phyloP scores from a whole-genome alignment of 2,329 filamentous ascomycete species.

The Cladophialophora immunda region DNA sequence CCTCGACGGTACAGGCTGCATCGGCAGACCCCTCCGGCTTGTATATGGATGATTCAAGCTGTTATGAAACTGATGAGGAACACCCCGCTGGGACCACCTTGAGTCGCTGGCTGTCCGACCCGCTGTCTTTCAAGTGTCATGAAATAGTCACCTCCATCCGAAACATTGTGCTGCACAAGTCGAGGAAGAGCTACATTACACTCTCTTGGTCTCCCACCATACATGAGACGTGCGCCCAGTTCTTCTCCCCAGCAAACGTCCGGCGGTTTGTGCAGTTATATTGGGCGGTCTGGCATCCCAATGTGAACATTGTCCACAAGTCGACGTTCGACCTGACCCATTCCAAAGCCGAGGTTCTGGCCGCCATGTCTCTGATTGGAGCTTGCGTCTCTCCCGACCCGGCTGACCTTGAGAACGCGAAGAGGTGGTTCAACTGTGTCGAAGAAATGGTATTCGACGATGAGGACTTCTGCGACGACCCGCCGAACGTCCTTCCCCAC shows the following conservation, averaged over 20 bases:
- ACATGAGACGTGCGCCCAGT: slow-evolving; percentile 38
- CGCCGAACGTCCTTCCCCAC: slow-evolving; percentile 29
- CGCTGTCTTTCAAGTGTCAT: slow-evolving; percentile 48
- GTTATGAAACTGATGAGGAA: neutral
- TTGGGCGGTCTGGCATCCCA: slow-evolving; percentile 51
- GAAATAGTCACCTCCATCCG: slow-evolving; percentile 48
- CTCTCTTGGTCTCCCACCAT: slow-evolving; percentile 47
- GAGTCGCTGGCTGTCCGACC: slow-evolving; percentile 43
- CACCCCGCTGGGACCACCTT: slow-evolving; percentile 1
- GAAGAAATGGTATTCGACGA: slow-evolving; percentile 51
- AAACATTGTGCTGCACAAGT: slow-evolving; percentile 47
- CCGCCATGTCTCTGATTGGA: slow-evolving; percentile 50
- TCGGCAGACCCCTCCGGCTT: slow-evolving; percentile 5
- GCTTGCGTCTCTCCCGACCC: slow-evolving; percentile 46
- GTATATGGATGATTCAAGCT: slow-evolving; percentile 8
- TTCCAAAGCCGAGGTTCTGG: slow-evolving; percentile 45
- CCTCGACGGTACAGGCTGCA: neutral
- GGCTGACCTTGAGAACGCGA: slow-evolving; percentile 45
- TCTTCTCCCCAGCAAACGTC: slow-evolving; percentile 39
- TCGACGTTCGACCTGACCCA: slow-evolving; percentile 47
- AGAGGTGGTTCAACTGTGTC: slow-evolving; percentile 50
- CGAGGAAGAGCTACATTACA: slow-evolving; percentile 48
- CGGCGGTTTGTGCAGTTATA: slow-evolving; percentile 47
- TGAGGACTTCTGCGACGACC: slow-evolving; percentile 48
- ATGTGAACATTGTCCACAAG: slow-evolving; percentile 48